Evolutionary conservation across 768 basidiomycete species (phyloP).

Genomic region (Coprinellus micaceus): DNA sequence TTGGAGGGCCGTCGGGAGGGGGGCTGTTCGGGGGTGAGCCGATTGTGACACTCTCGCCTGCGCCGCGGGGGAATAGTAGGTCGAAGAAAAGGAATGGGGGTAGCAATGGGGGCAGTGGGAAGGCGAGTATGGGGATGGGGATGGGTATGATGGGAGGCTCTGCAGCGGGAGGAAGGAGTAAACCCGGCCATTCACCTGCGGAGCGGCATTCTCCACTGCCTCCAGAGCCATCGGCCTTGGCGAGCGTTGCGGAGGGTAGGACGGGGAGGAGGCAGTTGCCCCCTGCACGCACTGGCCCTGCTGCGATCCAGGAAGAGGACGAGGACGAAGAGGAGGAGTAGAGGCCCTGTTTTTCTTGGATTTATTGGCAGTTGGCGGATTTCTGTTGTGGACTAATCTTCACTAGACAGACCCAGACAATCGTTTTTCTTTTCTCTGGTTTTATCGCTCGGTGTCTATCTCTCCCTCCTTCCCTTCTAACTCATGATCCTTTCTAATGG

Average conservation of each 20-base stretch:
- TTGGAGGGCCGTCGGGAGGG: too few relatives aligned
- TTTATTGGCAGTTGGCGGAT: too few relatives aligned
- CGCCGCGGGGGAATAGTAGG: conserved; percentile 44
- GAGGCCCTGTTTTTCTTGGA: conserved; percentile 9
- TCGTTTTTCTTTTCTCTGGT: conserved; percentile 7
- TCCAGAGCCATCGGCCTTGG: conserved; percentile 31
- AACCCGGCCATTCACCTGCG: conserved; percentile 56
- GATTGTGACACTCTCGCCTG: conserved; percentile 45
- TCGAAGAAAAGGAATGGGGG: conserved; percentile 9
- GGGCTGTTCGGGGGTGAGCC: conserved; percentile 27
- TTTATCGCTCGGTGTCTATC: conserved; percentile 4
- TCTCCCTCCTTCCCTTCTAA: conserved; percentile 5
- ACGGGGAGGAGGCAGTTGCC: conserved; percentile 69
- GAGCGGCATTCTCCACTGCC: conserved; percentile 61
- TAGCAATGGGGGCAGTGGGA: conserved; percentile 17
- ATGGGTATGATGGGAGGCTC: too few relatives aligned
- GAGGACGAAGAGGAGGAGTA: conserved; percentile 72
- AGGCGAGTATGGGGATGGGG: too few relatives aligned
- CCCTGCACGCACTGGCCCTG: conserved; percentile 60
- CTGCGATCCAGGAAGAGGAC: conserved; percentile 82
- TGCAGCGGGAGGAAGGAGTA: conserved; percentile 35
- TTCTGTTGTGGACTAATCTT: too few relatives aligned
- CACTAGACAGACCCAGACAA: neutral
- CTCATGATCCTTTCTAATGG: neutral
- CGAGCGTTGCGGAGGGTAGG: conserved; percentile 40